Evolutionary conservation across 1,284 basidiomycete species (phyloP).

Genomic region (Irpex rosettiformis): DNA sequence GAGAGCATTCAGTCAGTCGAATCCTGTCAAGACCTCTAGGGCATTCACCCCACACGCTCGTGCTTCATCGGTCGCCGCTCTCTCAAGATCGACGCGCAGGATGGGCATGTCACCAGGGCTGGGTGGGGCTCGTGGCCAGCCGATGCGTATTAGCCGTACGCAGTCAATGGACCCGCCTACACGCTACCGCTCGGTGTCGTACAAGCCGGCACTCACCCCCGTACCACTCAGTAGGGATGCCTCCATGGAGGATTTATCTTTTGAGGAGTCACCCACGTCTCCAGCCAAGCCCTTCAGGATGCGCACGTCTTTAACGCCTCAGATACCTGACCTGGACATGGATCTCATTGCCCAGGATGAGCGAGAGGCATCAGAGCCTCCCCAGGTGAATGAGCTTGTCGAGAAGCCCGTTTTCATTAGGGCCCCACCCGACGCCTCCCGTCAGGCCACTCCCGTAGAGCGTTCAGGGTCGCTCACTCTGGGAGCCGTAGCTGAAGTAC

Average conservation of each 20-base stretch:
- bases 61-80: constrained; percentile 22
- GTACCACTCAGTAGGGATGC: constrained; percentile 27
- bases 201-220: constrained; percentile 11
- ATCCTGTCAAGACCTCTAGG: not conserved
- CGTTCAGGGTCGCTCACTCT: constrained; percentile 42
- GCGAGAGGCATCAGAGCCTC: constrained; percentile 60
- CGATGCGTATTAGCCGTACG: constrained; percentile 19
- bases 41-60: constrained; percentile 14
- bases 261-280: constrained; percentile 19
- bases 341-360: constrained; percentile 41
- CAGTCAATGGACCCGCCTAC: constrained; percentile 28
- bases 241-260: constrained; percentile 35
- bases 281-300: constrained; percentile 51
- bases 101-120: not conserved
- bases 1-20: constrained; percentile 15
- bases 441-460: constrained; percentile 9
- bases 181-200: constrained; percentile 10
- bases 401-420: constrained; percentile 70
- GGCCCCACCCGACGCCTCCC: constrained; percentile 41
- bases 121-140: constrained; percentile 4
- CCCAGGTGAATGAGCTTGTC: constrained; percentile 52
- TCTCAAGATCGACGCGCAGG: constrained; percentile 10
- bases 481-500: constrained; percentile 58
- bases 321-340: constrained; percentile 49
- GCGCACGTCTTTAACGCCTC: constrained; percentile 66